These are phyloP conservation scores for Zizania palustris DNA, from an alignment of 202 grass and related monocot species.

Conservation along the genomic window DNA sequence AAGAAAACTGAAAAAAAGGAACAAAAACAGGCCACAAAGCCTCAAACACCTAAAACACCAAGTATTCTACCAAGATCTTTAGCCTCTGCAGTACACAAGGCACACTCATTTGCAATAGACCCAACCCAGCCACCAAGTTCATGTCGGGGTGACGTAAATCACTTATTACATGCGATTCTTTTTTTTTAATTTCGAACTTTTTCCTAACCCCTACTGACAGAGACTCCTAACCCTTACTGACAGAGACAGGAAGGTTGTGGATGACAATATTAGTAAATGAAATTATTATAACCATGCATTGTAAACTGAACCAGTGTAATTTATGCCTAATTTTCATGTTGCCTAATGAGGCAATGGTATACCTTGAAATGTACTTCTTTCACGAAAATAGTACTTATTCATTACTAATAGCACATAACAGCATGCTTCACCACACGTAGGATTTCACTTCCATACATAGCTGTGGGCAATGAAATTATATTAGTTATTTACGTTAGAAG, in stretches of 20 bases:
- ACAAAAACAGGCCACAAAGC: no score
- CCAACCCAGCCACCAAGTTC: no score
- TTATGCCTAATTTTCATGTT: not conserved
- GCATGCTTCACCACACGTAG: not conserved
- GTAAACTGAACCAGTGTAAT: not conserved
- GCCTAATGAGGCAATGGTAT: not conserved
- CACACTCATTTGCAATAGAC: no score
- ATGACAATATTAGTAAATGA: not conserved
- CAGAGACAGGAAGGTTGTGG: not conserved
- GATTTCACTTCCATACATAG: slow-evolving; percentile 7
- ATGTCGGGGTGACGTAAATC: no score
- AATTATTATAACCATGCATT: not conserved
- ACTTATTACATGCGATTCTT: not conserved
- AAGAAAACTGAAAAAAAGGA: no score
- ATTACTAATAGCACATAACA: not conserved
- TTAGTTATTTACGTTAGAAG: not conserved
- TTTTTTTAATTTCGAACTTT: not conserved
- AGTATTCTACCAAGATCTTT: no score
- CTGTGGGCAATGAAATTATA: not conserved
- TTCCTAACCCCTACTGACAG: not conserved
- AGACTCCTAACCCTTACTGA: not conserved
- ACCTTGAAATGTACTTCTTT: slow-evolving; percentile 8
- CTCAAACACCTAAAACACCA: no score
- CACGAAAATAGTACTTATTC: not conserved
- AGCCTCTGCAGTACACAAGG: no score